phyloP scores from a whole-genome alignment of 2,329 filamentous ascomycete species.

The Penicillium fuscoglaucum region DNA sequence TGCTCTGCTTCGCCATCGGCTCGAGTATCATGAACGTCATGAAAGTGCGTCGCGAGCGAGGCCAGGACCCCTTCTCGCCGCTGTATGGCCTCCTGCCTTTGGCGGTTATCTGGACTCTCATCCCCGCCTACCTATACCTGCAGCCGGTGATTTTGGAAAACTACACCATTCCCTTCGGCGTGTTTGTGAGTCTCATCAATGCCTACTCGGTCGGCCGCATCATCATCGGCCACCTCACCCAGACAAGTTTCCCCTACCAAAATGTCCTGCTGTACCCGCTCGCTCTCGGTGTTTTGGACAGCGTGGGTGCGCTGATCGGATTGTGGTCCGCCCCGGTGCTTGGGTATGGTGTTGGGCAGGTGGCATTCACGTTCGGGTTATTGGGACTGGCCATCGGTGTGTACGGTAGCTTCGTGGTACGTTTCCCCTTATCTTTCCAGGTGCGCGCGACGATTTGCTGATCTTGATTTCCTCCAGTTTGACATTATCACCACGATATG shows the following conservation, averaged over 20 bases:
- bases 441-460: neutral
- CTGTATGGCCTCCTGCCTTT: slow-evolving; percentile 83
- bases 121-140: slow-evolving; percentile 76
- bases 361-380: slow-evolving; percentile 86
- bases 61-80: slow-evolving; percentile 63
- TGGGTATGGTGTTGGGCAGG: slow-evolving; percentile 77
- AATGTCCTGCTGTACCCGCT: slow-evolving; percentile 83
- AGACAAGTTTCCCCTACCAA: slow-evolving; percentile 83
- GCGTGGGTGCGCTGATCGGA: slow-evolving; percentile 67
- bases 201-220: slow-evolving; percentile 95
- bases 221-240: slow-evolving; percentile 90
- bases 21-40: slow-evolving; percentile 77
- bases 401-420: slow-evolving; percentile 91
- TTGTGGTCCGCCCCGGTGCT: slow-evolving; percentile 69
- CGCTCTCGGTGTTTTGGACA: slow-evolving; percentile 75
- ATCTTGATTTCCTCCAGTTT: slow-evolving; percentile 45
- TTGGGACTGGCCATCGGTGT: slow-evolving; percentile 81
- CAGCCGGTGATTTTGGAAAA: slow-evolving; percentile 79
- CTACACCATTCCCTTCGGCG: slow-evolving; percentile 83
- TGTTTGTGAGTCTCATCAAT: slow-evolving; percentile 88
- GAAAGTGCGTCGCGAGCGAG: slow-evolving; percentile 72
- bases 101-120: slow-evolving; percentile 72
- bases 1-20: slow-evolving; percentile 82
- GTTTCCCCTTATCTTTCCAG: slow-evolving; percentile 22
- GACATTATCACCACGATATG: slow-evolving; percentile 98